Percentiles rank a stretch among this genome's conserved stretches.
phyloP scores from a whole-genome alignment of 2,329 filamentous ascomycete species.

The Neonectria neomacrospora region DNA sequence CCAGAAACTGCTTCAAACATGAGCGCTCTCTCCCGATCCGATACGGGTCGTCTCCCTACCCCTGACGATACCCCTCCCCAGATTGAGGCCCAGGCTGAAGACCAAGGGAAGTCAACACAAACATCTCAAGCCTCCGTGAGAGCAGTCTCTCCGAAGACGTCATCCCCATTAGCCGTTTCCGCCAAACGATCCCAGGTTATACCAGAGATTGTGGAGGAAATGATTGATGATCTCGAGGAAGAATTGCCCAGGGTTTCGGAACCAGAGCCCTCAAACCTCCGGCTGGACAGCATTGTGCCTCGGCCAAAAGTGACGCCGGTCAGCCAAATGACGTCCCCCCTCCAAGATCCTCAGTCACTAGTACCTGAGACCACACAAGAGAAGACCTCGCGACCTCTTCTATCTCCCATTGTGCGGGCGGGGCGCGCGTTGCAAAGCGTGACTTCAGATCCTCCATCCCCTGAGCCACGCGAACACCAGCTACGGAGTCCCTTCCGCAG shows the following conservation, averaged over 20 bases:
- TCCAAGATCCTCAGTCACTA: constrained; percentile 49
- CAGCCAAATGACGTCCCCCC: constrained; percentile 53
- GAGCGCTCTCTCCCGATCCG: constrained; percentile 51
- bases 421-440: constrained; percentile 67
- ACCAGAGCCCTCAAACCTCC: constrained; percentile 26
- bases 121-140: constrained; percentile 25
- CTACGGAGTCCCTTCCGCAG: constrained; percentile 67
- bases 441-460: constrained; percentile 68
- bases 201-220: constrained; percentile 32
- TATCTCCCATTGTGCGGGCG: constrained; percentile 69
- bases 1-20: constrained; percentile 42
- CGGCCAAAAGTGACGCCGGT: constrained; percentile 49
- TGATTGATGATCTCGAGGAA: constrained; percentile 26
- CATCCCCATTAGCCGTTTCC: constrained; percentile 16
- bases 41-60: constrained; percentile 60
- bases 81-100: constrained; percentile 37
- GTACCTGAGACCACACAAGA: constrained; percentile 45
- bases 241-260: constrained; percentile 23
- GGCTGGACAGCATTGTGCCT: constrained; percentile 25
- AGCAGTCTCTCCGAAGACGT: constrained; percentile 19
- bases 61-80: constrained; percentile 64
- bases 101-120: constrained; percentile 35
- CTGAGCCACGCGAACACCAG: constrained; percentile 60
- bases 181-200: constrained; percentile 11
- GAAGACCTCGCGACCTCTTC: constrained; percentile 53